Base-by-base conservation (phyloP, 2,329 filamentous ascomycete genomes). In the Botryotinia globosa region DNA sequence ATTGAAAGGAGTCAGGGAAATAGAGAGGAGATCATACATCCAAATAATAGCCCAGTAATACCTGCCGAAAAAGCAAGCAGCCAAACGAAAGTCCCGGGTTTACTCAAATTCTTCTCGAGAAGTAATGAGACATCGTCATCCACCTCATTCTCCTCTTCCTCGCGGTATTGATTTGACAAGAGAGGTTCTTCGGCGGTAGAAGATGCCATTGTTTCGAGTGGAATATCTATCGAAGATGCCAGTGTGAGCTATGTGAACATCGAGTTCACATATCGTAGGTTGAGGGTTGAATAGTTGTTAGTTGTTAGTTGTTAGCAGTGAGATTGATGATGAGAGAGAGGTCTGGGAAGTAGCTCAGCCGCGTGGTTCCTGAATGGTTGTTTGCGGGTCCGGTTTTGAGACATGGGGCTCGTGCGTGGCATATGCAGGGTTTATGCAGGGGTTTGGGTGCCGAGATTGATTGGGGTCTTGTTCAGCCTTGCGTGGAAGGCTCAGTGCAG, bases 31-130 rank as follows among this genome's bases (percentile, higher is more conserved):
- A 22, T 16, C 70, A 29, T 80, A 89, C 89, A 92, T 78, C 90
- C 90, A 82, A 92, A 92, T 0, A 92, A 79, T 1, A 92, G 83
- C 10, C 90, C 90, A 76, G 88, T 90, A 70, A 92, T 90, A 8
- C 90, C 89, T 18, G 90, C 90, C 18, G 89, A 87, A 67, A 90
- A 82, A 5, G 89, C 90, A 74, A 92, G 82, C 22, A 89, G 79
- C 84, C 89, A 87, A 45, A 91, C 84, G 75, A 89, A 90, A 32
- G 84, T 69, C 4, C 87, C 79, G 3, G 79, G 80, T 16, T 78
- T 73, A 48, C 65, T 72, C 9, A 79, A 66, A 61, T 78, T 80
- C 77, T 80, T 80, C 68, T 80, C 77, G 5, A 79, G 74, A 4
- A 78, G 72, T 9, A 78, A 72, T 16, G 77, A 77, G 2, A 78